Evolutionary conservation across 2,329 filamentous ascomycete genomes (phyloP), one percentile per base, ranked within the genome.

Genomic region (Colletotrichum limetticola): DNA sequence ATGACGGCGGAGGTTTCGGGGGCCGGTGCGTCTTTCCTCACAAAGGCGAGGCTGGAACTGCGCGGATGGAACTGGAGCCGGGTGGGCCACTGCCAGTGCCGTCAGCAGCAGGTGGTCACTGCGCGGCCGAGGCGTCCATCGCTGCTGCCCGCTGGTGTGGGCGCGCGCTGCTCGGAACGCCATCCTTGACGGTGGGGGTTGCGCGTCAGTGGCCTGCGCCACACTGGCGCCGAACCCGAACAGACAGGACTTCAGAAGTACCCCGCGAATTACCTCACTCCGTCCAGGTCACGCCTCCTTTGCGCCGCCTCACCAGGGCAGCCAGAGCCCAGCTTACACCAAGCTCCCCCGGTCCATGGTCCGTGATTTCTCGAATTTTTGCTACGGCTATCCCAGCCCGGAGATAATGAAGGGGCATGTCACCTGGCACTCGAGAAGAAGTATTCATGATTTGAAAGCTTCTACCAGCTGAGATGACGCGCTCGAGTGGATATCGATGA

Each of bases 131-230:
- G 32, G 32, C 52, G 49, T 7, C 32, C 32, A 35, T 35, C 16
- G 37, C 37, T 42, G 16, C 37, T 42, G 37, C 37, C 16, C 37
- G 16, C 37, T 42, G 14, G 37, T 42, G 37, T 42, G 37, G 37
- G 37, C 37, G 14, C 37, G 37, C 37, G 16, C 53, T 59, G 53
- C 62, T 66, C 56, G 32, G 68, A 67, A 56, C 53, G 60, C 7
- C 35, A 60, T 49, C 68, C 68, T 46, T 71, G 68, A 32, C 16
- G 30, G 58, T 62, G 57, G 65, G 60, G 57, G 66, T 71, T 71
- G 68, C 64, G 68, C 58, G 69, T 72, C 59, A 63, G 59, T 72
- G 26, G 32, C 53, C 69, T 64, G 66, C 69, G 69, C 69, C 69
- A 72, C 69, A 72, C 52, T 72, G 49, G 8, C 19, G 32, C 66